Evolutionary conservation across 2,329 filamentous ascomycete genomes (phyloP), one percentile per base, ranked within the genome.

Genomic region (Cytospora piceae): DNA sequence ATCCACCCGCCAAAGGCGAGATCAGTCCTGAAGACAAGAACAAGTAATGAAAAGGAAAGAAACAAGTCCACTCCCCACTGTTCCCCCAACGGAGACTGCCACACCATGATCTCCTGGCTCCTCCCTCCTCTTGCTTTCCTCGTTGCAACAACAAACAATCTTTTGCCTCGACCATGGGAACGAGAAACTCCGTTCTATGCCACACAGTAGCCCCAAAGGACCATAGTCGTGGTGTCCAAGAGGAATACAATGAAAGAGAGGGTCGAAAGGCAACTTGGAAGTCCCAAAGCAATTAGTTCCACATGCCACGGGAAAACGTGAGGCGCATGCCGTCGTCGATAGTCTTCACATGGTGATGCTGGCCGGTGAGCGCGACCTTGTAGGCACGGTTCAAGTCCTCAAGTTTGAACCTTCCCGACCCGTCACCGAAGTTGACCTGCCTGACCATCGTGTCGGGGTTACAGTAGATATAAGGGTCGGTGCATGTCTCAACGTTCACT

Each of bases 341-440:
- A 3, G 39, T 63, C 1, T 54, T 54, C 2, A 63, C 61, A 34
- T 49, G 12, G 31, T 51, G 31, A 17, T 20, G 17, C 39, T n/a
- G 9, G 37, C 22, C 31, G 39, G 52, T 56, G 14, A 20, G n/a
- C 6, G 22, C 24, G 9, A 51, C 11, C 39, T 57, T 57, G 34
- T 42, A 37, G n/a, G 31, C 53, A 6, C 61, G 61, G 12, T 63
- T 63, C 39, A 57, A 20, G 29, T 63, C 61, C 42, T 63, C 61
- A 3, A 39, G 53, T 15, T 37, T 52, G 54, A 63, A 63, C 3
- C 1, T 29, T 39, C 61, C 61, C 0, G 53, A 55, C 20, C 61
- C 61, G 22, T 27, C 32, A 8, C 61, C 61, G 17, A n/a, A 37
- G 7, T 57, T 63, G 53, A 63, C 61, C 17, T 52, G 61, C 20